Evolutionary conservation across 768 basidiomycete genomes (phyloP), one percentile per base, ranked within the genome.

Genomic region (Pleurotus eryngii): DNA sequence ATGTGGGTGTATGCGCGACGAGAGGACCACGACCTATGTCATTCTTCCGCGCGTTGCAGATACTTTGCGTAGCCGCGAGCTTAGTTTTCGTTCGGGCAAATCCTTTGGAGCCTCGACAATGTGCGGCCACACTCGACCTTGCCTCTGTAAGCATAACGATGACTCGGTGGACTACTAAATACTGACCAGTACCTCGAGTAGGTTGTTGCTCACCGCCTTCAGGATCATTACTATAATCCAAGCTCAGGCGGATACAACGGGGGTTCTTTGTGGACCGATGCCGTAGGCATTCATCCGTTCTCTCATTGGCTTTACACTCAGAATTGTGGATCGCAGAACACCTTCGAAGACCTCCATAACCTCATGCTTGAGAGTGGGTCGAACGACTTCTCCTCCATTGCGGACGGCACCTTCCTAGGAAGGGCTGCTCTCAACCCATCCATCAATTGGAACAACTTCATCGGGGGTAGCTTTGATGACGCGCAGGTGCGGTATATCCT

Each of bases 201-300:
- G 72, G 45, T 64, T 38, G 72, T 76, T 9, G 74, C 74, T 14
- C 58, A 64, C 53, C 66, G 64, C 7, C 65, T 76, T 17, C 74
- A 75, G 60, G 55, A 59, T 20, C 69, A 77, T 54, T 83, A 78
- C 61, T 84, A 74, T 68, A 67, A 76, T 46, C 18, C 65, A 6
- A 50, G 14, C 4, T 71, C 60, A 45, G 81, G 82, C 1, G 68
- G 72, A 49, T 81, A 80, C 59, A 80, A 60, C n/a, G 72, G 74
- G 27, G 82, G 82, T 42, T 75, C 77, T 8, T 69, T 82, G 15
- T 83, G 81, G 82, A 83, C 82, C 1, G 80, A 83, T 61, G 77
- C 80, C 3, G 81, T 83, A 57, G 14, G 51, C 22, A 6, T 17
- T 20, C 24, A 26, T 26, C 18, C 11, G n/a, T 14, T 15, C 9